Conservation (phyloP, 2,329 filamentous ascomycete genomes). For the Penicillium sp. region DNA sequence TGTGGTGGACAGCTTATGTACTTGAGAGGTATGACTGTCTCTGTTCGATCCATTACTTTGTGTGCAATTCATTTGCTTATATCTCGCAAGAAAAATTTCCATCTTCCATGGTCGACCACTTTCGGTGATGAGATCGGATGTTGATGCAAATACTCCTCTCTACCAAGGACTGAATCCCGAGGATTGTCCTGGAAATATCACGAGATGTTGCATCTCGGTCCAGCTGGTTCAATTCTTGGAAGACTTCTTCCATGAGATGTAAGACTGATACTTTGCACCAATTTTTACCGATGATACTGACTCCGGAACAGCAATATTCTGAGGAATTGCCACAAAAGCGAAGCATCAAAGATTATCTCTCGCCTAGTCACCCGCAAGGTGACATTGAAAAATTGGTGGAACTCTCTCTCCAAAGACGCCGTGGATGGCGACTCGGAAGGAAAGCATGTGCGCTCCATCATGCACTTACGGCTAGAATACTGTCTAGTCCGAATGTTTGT, state of each 20-base stretch:
- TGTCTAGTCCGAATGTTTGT: conserved; percentile 53
- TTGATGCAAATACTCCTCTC: conserved; percentile 51
- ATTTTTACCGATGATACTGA: not conserved
- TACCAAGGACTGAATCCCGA: conserved; percentile 3
- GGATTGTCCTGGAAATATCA: conserved; percentile 34
- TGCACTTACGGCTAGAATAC: conserved; percentile 44
- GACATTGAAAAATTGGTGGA: conserved; percentile 17
- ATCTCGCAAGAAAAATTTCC: conserved; percentile 45
- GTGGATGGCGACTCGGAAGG: not conserved
- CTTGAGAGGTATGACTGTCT: conserved; percentile 46
- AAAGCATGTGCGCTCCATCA: conserved; percentile 13
- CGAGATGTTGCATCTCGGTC: conserved; percentile 40
- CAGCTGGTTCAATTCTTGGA: conserved; percentile 21
- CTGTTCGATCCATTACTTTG: not conserved
- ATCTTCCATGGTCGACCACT: conserved; percentile 54
- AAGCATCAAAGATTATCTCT: conserved; percentile 9
- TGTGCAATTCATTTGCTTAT: not conserved
- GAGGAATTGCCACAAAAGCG: conserved; percentile 13
- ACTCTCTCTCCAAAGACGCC: conserved; percentile 1
- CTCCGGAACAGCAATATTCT: conserved; percentile 25
- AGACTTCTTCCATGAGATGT: conserved; percentile 25
- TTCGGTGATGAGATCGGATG: conserved; percentile 52
- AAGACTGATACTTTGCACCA: not conserved
- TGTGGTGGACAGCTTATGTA: conserved; percentile 57
- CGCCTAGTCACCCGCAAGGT: conserved; percentile 10